These are phyloP conservation scores for Acanthamoeba sp. DNA, from an alignment of 208 protist genomes.

Conservation along the genomic window DNA sequence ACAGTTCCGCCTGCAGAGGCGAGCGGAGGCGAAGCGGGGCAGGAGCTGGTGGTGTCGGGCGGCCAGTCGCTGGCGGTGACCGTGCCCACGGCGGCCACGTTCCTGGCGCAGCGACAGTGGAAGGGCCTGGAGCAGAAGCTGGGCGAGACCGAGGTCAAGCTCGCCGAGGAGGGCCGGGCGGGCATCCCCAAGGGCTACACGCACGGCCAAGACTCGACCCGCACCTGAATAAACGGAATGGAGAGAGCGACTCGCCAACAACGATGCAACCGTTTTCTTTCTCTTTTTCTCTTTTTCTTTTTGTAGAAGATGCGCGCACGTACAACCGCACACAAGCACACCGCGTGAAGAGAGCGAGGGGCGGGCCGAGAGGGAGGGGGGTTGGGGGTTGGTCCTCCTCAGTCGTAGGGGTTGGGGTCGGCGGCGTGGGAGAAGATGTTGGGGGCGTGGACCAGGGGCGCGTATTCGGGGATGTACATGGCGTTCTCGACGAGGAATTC, in stretches of 20 bases:
- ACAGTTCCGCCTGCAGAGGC: too few species aligned
- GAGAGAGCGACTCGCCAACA: too few species aligned
- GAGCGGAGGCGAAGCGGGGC: not conserved
- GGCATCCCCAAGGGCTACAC: conserved; percentile 80
- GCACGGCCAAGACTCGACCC: not conserved
- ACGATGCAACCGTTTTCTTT: too few species aligned
- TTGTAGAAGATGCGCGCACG: too few species aligned
- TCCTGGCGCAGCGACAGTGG: conserved; percentile 32
- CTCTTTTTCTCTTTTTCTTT: too few species aligned
- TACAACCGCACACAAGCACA: too few species aligned
- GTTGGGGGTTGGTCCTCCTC: not conserved
- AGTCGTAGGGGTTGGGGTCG: conserved; percentile 50
- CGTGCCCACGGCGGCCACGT: not conserved
- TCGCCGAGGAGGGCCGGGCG: conserved; percentile 69
- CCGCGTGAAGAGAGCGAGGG: too few species aligned
- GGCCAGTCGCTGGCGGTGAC: conserved; percentile 63
- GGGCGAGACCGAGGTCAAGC: conserved; percentile 80
- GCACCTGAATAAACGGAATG: too few species aligned
- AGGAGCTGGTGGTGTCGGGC: not conserved
- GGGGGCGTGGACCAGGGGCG: conserved; percentile 15
- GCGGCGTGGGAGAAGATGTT: conserved; percentile 38
- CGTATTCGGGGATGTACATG: conserved; percentile 62
- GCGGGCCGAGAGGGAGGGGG: too few species aligned
- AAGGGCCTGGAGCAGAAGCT: conserved; percentile 75
- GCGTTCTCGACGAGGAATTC: not conserved